Conservation (phyloP, 805 yeast species). For the Candida schatavii region DNA sequence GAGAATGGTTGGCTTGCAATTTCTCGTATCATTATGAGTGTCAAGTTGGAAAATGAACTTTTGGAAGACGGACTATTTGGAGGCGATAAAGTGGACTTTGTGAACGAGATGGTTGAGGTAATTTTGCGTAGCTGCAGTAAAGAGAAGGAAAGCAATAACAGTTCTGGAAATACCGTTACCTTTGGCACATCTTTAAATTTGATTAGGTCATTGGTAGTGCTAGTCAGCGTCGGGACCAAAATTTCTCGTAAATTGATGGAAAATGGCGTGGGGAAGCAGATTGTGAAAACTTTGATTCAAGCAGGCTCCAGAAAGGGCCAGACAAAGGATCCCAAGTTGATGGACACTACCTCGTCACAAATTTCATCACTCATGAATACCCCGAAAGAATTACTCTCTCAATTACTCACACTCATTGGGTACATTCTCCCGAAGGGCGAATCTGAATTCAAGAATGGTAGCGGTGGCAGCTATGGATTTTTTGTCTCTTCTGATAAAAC, state of each 20-base stretch:
- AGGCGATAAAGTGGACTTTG: not conserved
- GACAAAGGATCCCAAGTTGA: not conserved
- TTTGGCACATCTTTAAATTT: conserved; percentile 41
- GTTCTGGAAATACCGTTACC: not conserved
- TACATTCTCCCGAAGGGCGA: conserved; percentile 49
- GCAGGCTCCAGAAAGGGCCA: conserved; percentile 14
- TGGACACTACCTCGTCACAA: conserved; percentile 28
- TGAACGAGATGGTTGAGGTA: conserved; percentile 20
- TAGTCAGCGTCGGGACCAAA: conserved; percentile 42
- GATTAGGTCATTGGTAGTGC: conserved; percentile 44
- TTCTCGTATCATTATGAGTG: conserved; percentile 53
- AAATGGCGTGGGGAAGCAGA: conserved; percentile 47
- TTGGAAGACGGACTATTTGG: conserved; percentile 31
- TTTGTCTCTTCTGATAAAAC: not conserved
- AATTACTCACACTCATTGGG: conserved; percentile 54
- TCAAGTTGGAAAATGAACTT: conserved; percentile 38
- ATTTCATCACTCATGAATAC: conserved; percentile 72
- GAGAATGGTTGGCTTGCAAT: conserved; percentile 68
- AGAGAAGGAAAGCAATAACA: not conserved
- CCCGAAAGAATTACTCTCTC: conserved; percentile 61
- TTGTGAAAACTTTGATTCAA: conserved; percentile 50
- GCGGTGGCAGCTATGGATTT: not conserved
- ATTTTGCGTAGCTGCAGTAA: conserved; percentile 14
- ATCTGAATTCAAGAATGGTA: not conserved
- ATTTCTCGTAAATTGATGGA: conserved; percentile 42